These are phyloP conservation scores for Lepidium didymum DNA, from an alignment of 345 rosid species.

Conservation along the genomic window DNA sequence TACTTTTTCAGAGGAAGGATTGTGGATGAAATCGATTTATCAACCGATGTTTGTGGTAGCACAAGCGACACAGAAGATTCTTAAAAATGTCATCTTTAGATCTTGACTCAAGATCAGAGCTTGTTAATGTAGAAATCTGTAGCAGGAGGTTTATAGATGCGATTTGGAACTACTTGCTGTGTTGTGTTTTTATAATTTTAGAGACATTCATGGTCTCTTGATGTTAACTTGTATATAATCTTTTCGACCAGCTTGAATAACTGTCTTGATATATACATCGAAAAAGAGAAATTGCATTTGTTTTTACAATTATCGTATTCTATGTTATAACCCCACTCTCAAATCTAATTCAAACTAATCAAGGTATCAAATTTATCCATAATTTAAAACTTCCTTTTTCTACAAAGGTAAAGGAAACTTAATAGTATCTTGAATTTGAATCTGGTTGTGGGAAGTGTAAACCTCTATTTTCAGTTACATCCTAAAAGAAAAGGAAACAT, in stretches of 20 bases:
- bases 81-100: slow-evolving; percentile 6
- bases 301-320: not conserved
- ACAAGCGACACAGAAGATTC: slow-evolving; percentile 58
- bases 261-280: not conserved
- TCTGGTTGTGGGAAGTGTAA: too few relatives aligned
- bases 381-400: not conserved
- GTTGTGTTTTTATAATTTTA: not conserved
- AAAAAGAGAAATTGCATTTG: not conserved
- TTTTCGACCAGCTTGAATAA: not conserved
- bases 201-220: slow-evolving; percentile 1
- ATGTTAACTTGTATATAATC: not conserved
- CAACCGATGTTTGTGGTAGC: slow-evolving; percentile 46
- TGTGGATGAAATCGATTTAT: slow-evolving; percentile 67
- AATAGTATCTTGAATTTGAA: too few relatives aligned
- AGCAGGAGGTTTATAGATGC: not conserved
- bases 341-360: not conserved
- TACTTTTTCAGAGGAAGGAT: slow-evolving; percentile 51
- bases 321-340: too few relatives aligned
- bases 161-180: not conserved
- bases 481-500: not conserved
- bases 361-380: not conserved
- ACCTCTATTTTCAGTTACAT: not conserved
- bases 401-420: not conserved
- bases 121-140: slow-evolving; percentile 18
- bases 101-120: slow-evolving; percentile 7